phyloP scores from a whole-genome alignment of 352 stramenopile species.

The Phytophthora pistaciae region DNA sequence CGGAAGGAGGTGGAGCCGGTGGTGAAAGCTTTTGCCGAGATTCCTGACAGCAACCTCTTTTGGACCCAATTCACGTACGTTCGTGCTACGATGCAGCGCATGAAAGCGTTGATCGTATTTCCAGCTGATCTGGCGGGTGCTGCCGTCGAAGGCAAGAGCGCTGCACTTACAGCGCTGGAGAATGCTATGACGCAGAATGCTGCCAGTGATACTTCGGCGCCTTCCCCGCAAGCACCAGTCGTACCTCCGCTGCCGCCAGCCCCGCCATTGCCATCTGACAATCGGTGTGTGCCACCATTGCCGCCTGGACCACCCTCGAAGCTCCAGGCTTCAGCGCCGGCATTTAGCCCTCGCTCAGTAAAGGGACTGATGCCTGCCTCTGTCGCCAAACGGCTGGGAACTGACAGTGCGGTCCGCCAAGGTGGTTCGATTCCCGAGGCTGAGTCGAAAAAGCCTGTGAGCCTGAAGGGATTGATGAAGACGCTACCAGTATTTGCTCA shows the following conservation, averaged over 20 bases:
- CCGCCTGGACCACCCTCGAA: constrained; percentile 14
- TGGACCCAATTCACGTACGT: constrained; percentile 43
- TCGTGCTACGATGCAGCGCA: constrained; percentile 38
- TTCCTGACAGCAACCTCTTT: constrained; percentile 31
- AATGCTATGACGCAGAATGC: constrained; percentile 24
- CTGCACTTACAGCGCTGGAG: constrained; percentile 25
- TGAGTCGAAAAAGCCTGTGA: constrained; percentile 32
- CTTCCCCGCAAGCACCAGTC: neutral
- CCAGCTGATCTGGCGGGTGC: constrained; percentile 16
- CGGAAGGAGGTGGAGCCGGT: constrained; percentile 37
- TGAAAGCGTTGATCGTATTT: constrained; percentile 41
- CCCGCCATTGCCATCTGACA: constrained; percentile 8
- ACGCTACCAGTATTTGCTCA: constrained; percentile 91
- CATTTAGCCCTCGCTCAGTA: constrained; percentile 22
- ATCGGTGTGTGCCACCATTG: constrained; percentile 20
- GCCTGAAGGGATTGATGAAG: constrained; percentile 64
- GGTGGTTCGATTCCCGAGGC: constrained; percentile 12
- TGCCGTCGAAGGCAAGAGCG: constrained; percentile 17
- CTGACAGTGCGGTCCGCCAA: constrained; percentile 34
- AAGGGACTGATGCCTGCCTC: constrained; percentile 53
- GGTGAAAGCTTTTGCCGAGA: constrained; percentile 31
- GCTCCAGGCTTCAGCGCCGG: constrained; percentile 22
- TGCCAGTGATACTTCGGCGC: neutral
- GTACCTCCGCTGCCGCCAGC: constrained; percentile 7
- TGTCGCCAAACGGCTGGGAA: constrained; percentile 47